Base-by-base conservation (phyloP, 257 asterid genomes). In the Knoxia roxburghii region DNA sequence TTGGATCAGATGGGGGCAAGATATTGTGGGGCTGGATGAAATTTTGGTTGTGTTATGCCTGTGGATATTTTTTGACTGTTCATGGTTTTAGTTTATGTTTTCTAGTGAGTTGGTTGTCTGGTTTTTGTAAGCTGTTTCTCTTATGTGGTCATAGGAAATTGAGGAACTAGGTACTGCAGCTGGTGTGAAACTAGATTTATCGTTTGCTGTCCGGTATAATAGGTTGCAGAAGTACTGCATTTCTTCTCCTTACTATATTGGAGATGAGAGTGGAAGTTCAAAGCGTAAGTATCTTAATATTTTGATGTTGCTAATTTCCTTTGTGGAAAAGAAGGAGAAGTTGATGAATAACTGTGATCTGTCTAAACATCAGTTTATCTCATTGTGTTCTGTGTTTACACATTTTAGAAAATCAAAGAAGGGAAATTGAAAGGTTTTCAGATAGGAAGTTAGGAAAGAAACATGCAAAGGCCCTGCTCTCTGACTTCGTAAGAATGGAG, bases 341-440 rank as follows among this genome's bases (percentile, higher is more conserved):
- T n/a, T 55, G 62, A 17, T 57, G 46, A 41, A 41, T 11, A 4
- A 41, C 13, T 55, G 33, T 55, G 1, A 15, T 37, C 6, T n/a
- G n/a, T n/a, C n/a, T n/a, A 45, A 15, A 63, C 45, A 15, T 37
- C 32, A 41, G 35, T 14, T 45, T n/a, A 12, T 46, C 58, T 48
- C 33, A 58, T 13, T 40, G 37, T 67, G 17, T 61, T 53, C 43
- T 21, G 14, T 52, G 52, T 30, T 49, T 73, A 1, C 76, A 57
- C 51, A n/a, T 51, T 71, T 68, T 85, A 84, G 93, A 78, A 56
- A 67, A 46, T 6, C 73, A 78, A 56, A 79, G 79, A 41, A 27
- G 65, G 30, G 93, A 89, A 37, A 84, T 85, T 71, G 88, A 88
- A 73, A 79, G 84, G 77, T 86, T 68, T 53, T 78, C 88, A 1